Percentiles rank a stretch among this genome's conserved stretches.
phyloP scores from a whole-genome alignment of 139 green algal species.

The Micractinium sp. region DNA sequence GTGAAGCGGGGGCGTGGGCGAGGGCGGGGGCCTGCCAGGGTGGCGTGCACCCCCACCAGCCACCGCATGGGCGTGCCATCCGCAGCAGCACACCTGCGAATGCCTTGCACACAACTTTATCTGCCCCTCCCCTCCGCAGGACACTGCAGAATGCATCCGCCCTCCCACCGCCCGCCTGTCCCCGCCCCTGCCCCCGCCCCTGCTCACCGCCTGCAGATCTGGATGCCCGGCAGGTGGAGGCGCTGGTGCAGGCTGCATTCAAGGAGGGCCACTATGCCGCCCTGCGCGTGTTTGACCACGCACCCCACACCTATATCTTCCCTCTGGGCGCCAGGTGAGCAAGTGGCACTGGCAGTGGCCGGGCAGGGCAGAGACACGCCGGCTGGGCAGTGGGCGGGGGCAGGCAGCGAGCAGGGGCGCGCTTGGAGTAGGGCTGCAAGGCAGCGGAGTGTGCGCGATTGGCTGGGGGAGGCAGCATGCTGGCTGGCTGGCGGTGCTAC shows the following conservation, averaged over 20 bases:
- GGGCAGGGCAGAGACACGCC: too few relatives aligned
- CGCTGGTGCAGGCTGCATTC: conserved; percentile 39
- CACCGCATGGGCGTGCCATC: too few relatives aligned
- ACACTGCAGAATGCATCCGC: not conserved
- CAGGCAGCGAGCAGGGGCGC: not conserved
- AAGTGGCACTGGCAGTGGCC: not conserved
- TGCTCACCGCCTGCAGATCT: not conserved
- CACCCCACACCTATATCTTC: conserved; percentile 34
- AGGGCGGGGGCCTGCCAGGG: too few relatives aligned
- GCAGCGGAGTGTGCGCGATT: too few relatives aligned
- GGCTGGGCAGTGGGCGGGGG: not conserved
- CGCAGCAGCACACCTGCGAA: too few relatives aligned
- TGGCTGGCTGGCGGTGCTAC: not conserved
- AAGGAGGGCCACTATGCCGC: conserved; percentile 27
- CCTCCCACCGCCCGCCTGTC: too few relatives aligned
- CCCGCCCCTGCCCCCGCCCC: too few relatives aligned
- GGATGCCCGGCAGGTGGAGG: not conserved
- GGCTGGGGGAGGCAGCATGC: not conserved
- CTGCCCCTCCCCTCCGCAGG: not conserved
- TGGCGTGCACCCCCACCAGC: too few relatives aligned
- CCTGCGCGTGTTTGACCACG: conserved; percentile 29
- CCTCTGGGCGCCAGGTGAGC: conserved; percentile 22
- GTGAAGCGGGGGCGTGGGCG: not conserved
- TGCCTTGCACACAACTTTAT: not conserved
- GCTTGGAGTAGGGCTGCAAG: too few relatives aligned